Evolutionary conservation across 192 early-diverging fungal genomes (phyloP).

Genomic region (Coemansia sp.): DNA sequence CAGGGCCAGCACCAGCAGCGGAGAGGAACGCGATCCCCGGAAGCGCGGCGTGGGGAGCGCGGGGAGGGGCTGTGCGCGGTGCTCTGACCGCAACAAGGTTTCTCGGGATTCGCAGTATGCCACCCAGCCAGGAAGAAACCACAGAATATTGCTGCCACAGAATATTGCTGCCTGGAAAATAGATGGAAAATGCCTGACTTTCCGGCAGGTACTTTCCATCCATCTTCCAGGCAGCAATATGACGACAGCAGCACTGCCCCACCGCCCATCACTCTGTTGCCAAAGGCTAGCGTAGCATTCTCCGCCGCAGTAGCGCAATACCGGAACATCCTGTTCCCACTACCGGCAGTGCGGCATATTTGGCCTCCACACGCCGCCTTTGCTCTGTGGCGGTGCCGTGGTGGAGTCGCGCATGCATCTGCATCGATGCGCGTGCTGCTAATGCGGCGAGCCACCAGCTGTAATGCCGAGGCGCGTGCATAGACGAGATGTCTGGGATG

Average conservation of each 20-base stretch:
- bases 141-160: not conserved
- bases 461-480: slow-evolving; percentile 1
- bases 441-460: slow-evolving; percentile 3
- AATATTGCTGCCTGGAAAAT: too few species aligned
- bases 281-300: not conserved
- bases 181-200: too few species aligned
- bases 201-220: too few species aligned
- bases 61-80: slow-evolving; percentile 14
- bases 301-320: slow-evolving; percentile 4
- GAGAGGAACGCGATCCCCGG: slow-evolving; percentile 4
- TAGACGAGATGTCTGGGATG: not conserved
- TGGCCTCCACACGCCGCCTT: not conserved
- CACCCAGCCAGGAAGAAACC: not conserved
- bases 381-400: not conserved
- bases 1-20: slow-evolving; percentile 4
- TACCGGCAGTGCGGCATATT: not conserved
- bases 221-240: not conserved
- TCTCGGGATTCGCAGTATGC: slow-evolving; percentile 17
- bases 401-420: slow-evolving; percentile 2
- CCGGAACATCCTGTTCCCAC: not conserved
- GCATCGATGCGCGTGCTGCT: not conserved
- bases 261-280: not conserved
- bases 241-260: slow-evolving; percentile 5
- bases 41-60: slow-evolving; percentile 16
- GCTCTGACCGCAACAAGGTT: slow-evolving; percentile 17